phyloP scores from a whole-genome alignment of 1,284 basidiomycete species.

The Abortiporus biennis region DNA sequence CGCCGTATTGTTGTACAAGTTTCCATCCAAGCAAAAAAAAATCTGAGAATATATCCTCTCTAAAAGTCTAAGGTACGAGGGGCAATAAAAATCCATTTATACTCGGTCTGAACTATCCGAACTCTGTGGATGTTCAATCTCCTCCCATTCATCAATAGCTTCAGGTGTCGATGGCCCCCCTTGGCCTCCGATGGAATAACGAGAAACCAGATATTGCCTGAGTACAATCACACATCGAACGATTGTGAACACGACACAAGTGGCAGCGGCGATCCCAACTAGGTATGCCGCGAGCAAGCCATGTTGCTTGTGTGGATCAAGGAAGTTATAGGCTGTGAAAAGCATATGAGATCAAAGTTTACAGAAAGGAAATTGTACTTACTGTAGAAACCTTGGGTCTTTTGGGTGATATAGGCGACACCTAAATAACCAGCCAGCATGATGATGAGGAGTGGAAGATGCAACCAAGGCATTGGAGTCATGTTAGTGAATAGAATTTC shows the following conservation, averaged over 20 bases:
- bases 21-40: no score
- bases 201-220: slow-evolving; percentile 4
- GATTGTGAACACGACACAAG: slow-evolving; percentile 19
- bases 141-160: slow-evolving; percentile 8
- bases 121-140: slow-evolving; percentile 1
- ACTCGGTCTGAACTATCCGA: no score
- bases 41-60: no score
- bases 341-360: neutral
- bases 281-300: slow-evolving; percentile 40
- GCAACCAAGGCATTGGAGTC: slow-evolving; percentile 46
- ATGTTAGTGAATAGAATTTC: slow-evolving; percentile 53
- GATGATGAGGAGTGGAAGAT: slow-evolving; percentile 39
- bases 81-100: no score
- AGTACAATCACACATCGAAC: slow-evolving; percentile 14
- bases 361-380: slow-evolving; percentile 20
- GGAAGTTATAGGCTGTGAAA: slow-evolving; percentile 39
- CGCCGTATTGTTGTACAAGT: no score
- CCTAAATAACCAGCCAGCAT: slow-evolving; percentile 54
- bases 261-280: slow-evolving; percentile 19
- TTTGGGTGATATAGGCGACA: slow-evolving; percentile 58
- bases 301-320: slow-evolving; percentile 31
- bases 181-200: neutral
- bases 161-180: neutral
- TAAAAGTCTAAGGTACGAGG: no score
- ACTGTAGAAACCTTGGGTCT: slow-evolving; percentile 60